A percentile compares a stretch with the other conserved stretches of the same genome.
Evolutionary conservation across 257 asterid species (phyloP).

Genomic region (Solanum pimpinellifolium): DNA sequence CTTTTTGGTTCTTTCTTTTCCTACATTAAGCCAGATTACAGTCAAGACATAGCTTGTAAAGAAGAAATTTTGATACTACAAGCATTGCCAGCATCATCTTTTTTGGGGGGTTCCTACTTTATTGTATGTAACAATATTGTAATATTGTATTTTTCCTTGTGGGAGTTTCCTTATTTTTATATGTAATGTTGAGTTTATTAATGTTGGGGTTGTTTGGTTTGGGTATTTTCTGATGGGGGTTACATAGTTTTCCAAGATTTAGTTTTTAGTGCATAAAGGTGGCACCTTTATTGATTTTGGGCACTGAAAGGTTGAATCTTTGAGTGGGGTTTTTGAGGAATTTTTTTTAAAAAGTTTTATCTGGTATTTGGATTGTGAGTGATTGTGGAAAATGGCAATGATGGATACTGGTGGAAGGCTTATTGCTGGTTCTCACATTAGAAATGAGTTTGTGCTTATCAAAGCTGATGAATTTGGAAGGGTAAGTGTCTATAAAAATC

Average conservation of each 20-base stretch:
- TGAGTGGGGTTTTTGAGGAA: constrained; percentile 26
- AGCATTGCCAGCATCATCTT: neutral
- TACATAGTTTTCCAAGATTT: constrained; percentile 20
- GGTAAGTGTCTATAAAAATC: constrained; percentile 23
- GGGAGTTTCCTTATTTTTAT: constrained; percentile 15
- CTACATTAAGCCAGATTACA: constrained; percentile 43
- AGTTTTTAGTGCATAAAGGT: constrained; percentile 21
- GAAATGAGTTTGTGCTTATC: constrained; percentile 67
- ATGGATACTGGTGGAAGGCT: constrained; percentile 82
- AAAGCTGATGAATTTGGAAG: constrained; percentile 80
- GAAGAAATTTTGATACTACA: neutral
- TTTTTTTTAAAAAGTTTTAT: neutral
- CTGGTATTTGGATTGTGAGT: neutral
- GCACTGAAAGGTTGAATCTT: constrained; percentile 23
- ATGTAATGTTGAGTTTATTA: constrained; percentile 19
- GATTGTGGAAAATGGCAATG: constrained; percentile 20
- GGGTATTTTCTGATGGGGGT: constrained; percentile 33
- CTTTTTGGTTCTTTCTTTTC: neutral
- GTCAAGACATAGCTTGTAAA: constrained; percentile 39
- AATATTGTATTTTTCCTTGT: neutral
- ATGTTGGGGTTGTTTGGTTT: constrained; percentile 14
- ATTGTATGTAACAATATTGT: constrained; percentile 8
- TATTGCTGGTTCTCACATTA: constrained; percentile 78
- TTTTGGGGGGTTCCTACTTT: constrained; percentile 13
- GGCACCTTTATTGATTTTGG: constrained; percentile 11